Percentiles rank a stretch among this genome's conserved stretches.
phyloP scores from a whole-genome alignment of 2,329 filamentous ascomycete species.

The Talaromyces albobiverticillius region DNA sequence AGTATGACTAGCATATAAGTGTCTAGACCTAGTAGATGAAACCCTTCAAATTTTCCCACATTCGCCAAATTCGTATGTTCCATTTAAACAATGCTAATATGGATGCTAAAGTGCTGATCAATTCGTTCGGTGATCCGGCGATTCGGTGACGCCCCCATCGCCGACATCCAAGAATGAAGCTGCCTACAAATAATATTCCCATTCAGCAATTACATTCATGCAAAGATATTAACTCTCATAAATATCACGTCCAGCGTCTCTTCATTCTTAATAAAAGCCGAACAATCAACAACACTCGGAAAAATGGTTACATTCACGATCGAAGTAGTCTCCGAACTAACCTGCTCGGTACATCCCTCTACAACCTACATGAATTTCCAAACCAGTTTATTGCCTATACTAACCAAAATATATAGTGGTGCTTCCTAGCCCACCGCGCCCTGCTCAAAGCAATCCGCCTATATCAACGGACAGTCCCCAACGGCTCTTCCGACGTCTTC shows the following conservation, averaged over 20 bases:
- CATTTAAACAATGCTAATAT: not conserved
- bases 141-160: conserved; percentile 6
- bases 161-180: not conserved
- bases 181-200: not conserved
- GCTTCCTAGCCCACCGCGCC: conserved; percentile 9
- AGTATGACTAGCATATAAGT: too few relatives aligned
- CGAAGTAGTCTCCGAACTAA: conserved; percentile 9
- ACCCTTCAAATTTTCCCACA: too few relatives aligned
- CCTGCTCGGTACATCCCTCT: conserved; percentile 5
- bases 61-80: too few relatives aligned
- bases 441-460: conserved; percentile 3
- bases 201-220: too few relatives aligned
- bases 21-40: too few relatives aligned
- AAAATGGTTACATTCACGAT: conserved; percentile 9
- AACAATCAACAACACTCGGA: not conserved
- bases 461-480: conserved; percentile 8
- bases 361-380: not conserved
- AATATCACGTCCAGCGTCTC: too few relatives aligned
- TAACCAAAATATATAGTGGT: conserved; percentile 3
- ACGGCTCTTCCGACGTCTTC: conserved; percentile 11
- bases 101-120: not conserved
- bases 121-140: conserved; percentile 9
- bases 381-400: not conserved
- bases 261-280: too few relatives aligned
- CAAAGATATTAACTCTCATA: too few relatives aligned